Percentiles rank a stretch among this genome's conserved stretches.
Conservation (phyloP, 805 yeast species). For the Torulaspora microellipsoides region DNA sequence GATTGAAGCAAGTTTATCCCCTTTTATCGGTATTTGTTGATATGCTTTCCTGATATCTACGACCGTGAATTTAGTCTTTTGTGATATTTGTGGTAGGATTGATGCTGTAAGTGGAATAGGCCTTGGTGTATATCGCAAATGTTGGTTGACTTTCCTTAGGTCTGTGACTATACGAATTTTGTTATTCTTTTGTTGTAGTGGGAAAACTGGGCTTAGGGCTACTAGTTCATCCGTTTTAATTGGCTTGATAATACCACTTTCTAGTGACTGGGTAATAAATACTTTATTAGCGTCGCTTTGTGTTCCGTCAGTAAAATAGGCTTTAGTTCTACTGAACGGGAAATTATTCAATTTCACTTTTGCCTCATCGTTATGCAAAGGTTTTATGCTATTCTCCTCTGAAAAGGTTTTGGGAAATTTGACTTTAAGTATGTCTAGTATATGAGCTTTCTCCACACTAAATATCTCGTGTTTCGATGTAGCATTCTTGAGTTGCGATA, state of each 20-base stretch:
- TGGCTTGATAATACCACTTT: not conserved
- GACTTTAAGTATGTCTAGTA: not conserved
- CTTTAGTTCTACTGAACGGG: not conserved
- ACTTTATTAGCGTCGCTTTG: not conserved
- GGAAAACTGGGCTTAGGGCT: not conserved
- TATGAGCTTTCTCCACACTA: not conserved
- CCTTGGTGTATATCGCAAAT: not conserved
- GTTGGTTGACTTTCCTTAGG: not conserved
- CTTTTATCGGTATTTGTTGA: slow-evolving; percentile 5
- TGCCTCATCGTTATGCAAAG: not conserved
- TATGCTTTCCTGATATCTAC: slow-evolving; percentile 9
- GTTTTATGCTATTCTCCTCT: not conserved
- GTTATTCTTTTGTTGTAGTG: not conserved
- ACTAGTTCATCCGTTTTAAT: not conserved
- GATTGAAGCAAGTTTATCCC: slow-evolving; percentile 5
- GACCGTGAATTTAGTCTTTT: slow-evolving; percentile 6
- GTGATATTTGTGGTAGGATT: not conserved
- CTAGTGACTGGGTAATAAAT: not conserved
- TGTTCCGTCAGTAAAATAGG: not conserved
- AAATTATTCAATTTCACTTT: not conserved
- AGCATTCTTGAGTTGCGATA: too few relatives aligned
- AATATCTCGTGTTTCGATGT: too few relatives aligned
- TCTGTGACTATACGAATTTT: not conserved
- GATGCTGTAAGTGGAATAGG: not conserved
- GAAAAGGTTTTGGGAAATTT: not conserved